Percentiles rank a stretch among this genome's conserved stretches.
Conservation (phyloP, 768 basidiomycete genomes). For the Rhodotorula graminis region DNA sequence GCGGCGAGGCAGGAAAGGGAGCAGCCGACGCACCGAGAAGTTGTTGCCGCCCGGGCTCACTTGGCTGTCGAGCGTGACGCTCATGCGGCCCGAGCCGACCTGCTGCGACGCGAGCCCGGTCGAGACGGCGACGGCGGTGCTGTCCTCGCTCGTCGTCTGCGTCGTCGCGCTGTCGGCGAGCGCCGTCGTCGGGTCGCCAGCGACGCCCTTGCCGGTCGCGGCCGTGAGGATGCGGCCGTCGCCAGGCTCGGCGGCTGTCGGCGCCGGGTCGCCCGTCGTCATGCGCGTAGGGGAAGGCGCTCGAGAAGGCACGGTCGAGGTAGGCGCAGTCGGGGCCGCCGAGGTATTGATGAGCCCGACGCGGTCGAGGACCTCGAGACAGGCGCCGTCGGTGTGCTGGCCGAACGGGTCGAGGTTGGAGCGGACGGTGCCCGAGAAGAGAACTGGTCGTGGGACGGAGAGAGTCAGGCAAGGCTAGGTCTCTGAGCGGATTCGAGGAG, state of each 20-base stretch:
- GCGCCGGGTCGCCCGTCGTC: slow-evolving; percentile 9
- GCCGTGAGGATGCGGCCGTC: not conserved
- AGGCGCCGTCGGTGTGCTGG: slow-evolving; percentile 59
- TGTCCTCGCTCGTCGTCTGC: slow-evolving; percentile 2
- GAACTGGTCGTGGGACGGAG: no score
- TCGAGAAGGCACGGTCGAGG: slow-evolving; percentile 5
- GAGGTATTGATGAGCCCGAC: slow-evolving; percentile 20
- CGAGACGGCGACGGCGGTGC: not conserved
- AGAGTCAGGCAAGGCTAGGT: slow-evolving; percentile 28
- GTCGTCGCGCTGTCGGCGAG: not conserved
- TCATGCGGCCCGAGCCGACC: slow-evolving; percentile 6
- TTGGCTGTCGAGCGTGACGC: slow-evolving; percentile 45
- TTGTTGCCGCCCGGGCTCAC: slow-evolving; percentile 50
- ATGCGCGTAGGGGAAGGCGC: slow-evolving; percentile 1
- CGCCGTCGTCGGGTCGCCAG: not conserved
- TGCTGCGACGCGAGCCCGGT: not conserved
- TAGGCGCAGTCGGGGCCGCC: not conserved
- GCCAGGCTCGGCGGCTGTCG: not conserved
- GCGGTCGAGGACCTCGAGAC: slow-evolving; percentile 62
- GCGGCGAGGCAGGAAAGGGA: not conserved
- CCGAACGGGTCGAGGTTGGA: slow-evolving; percentile 70
- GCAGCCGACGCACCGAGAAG: slow-evolving; percentile 37
- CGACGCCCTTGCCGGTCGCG: not conserved
- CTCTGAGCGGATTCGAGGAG: no score
- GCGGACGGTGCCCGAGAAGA: slow-evolving; percentile 64